Base-by-base conservation (phyloP, 306 rosid genomes). In the Quercus wislizeni region DNA sequence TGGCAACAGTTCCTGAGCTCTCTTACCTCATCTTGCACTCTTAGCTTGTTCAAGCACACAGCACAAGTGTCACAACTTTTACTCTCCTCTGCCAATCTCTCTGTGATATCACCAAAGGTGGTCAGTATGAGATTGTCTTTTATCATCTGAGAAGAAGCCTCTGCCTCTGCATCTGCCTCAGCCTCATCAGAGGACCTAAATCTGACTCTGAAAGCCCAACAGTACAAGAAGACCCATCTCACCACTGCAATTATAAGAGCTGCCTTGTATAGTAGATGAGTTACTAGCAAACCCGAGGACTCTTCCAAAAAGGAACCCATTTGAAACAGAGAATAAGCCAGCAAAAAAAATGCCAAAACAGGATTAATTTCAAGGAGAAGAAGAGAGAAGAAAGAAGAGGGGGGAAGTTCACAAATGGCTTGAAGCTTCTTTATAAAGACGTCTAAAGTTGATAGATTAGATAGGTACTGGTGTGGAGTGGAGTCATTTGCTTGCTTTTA, bases 1-100 rank as follows among this genome's bases (percentile, higher is more conserved):
- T 91, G 96, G 84, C 87, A 82, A 72, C 97, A 93, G 75, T 93
- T 91, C 84, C 90, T 59, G 7, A 93, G 79, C 52, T 91, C 97
- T 63, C 96, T 80, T 4, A 93, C 93, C 69, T 91, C 90, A 51
- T 93, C 96, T 58, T 73, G 71, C 80, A 23, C 49, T 51, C 55
- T 83, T 18, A 92, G 15, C 51, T 80, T 86, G 82, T 78, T 86
- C 88, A 92, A 33, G 82, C 97, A 92, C 27, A 92, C 96, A 0
- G 94, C 92, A 83, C 97, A 92, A 0, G 94, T 85, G 76, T 90
- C 91, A 57, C 83, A 69, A 2, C 58, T 55, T 25, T 58, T 46
- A 55, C 78, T 84, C 23, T 62, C 74, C 18, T 41, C 46, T 8
- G 87, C 86, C 52, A 85, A 27, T 69, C 89, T 85, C 21, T 81